A percentile compares a stretch with the other conserved stretches of the same genome.
Conservation (phyloP, 345 rosid genomes). For the Eutrema heterophyllum region DNA sequence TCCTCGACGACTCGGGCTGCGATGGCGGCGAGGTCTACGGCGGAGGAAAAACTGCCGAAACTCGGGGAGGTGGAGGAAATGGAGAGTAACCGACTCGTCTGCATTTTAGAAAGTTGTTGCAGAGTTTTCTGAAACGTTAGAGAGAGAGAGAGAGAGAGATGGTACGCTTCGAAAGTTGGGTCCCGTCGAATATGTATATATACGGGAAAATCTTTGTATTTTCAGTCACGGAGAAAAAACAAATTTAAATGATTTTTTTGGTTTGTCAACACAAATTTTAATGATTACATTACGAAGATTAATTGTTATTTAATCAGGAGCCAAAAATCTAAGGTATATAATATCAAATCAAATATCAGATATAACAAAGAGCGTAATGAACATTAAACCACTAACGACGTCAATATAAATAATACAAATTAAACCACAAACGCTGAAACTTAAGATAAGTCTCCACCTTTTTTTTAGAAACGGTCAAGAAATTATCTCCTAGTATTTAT, state of each 20-base stretch:
- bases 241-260: not conserved
- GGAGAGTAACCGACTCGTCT: slow-evolving; percentile 39
- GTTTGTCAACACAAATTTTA: not conserved
- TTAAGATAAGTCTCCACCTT: not conserved
- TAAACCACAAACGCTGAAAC: not conserved
- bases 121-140: not conserved
- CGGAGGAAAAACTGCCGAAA: slow-evolving; percentile 35
- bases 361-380: slow-evolving; percentile 5
- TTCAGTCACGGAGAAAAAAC: not conserved
- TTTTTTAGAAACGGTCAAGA: not conserved
- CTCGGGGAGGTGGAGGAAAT: slow-evolving; percentile 42
- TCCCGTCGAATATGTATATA: slow-evolving; percentile 9
- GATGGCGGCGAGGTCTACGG: slow-evolving; percentile 43
- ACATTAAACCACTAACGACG: not conserved
- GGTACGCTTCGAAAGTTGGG: slow-evolving; percentile 15
- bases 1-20: slow-evolving; percentile 48
- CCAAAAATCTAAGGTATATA: not conserved
- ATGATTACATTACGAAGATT: not conserved
- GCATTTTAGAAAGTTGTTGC: slow-evolving; percentile 26
- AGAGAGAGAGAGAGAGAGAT: slow-evolving; percentile 1
- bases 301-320: slow-evolving; percentile 6
- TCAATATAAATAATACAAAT: not conserved
- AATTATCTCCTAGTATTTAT: not conserved
- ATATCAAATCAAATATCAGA: too few species aligned
- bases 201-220: not conserved